These are phyloP conservation scores for Yamadazyma conglobata DNA, from an alignment of 1,139 yeast genomes.

Conservation along the genomic window DNA sequence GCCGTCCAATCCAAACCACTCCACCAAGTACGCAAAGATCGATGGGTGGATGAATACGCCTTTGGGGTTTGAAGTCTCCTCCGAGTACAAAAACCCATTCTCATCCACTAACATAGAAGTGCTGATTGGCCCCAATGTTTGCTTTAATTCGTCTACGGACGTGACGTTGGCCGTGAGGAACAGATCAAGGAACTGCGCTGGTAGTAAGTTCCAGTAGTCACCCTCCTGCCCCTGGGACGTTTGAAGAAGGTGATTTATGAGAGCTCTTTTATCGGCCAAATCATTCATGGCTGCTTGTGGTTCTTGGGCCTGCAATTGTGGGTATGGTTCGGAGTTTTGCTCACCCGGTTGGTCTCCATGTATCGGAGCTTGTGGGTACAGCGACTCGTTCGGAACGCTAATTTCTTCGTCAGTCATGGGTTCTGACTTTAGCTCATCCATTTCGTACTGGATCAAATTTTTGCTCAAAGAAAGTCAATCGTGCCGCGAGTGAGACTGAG, in stretches of 20 bases:
- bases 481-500: too few relatives aligned
- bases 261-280: slow-evolving; percentile 18
- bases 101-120: slow-evolving; percentile 28
- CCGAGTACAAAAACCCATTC: slow-evolving; percentile 30
- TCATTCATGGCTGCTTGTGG: slow-evolving; percentile 6
- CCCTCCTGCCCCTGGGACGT: slow-evolving; percentile 26
- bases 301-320: too few relatives aligned
- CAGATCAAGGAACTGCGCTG: slow-evolving; percentile 25
- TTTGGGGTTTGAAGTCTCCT: slow-evolving; percentile 27
- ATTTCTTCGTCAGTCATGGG: slow-evolving; percentile 8
- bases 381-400: too few relatives aligned
- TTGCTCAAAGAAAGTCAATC: too few relatives aligned
- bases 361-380: too few relatives aligned
- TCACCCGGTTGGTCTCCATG: too few relatives aligned
- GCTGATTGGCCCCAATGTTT: slow-evolving; percentile 32
- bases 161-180: slow-evolving; percentile 25
- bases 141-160: slow-evolving; percentile 24
- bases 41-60: slow-evolving; percentile 34
- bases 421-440: slow-evolving; percentile 10
- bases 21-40: slow-evolving; percentile 39
- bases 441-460: too few relatives aligned
- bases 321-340: too few relatives aligned
- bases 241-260: slow-evolving; percentile 21
- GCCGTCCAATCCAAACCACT: slow-evolving; percentile 54
- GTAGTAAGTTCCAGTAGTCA: slow-evolving; percentile 37